Conservation (phyloP, 78 protist species). For the Ministeria vibrans region DNA sequence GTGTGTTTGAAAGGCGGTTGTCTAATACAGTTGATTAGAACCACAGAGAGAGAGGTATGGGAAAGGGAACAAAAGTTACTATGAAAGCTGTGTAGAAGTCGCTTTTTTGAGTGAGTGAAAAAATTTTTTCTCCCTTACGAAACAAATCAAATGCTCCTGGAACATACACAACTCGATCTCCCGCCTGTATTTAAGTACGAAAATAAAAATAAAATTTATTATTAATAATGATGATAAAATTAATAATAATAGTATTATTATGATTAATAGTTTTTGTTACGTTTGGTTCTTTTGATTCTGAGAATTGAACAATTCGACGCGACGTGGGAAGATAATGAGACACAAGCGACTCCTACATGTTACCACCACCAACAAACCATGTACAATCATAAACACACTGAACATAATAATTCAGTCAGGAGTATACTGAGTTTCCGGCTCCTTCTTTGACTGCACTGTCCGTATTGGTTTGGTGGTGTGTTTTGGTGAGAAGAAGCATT, state of each 20-base stretch:
- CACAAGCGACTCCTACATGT: not conserved
- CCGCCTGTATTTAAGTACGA: not conserved
- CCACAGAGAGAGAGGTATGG: not conserved
- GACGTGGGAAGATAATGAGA: constrained; percentile 18
- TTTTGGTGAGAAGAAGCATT: constrained; percentile 80
- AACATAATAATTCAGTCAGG: not conserved
- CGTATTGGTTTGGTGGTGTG: constrained; percentile 11
- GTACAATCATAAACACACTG: not conserved
- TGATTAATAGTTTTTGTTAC: not conserved
- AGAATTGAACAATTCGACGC: constrained; percentile 56
- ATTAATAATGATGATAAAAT: not conserved
- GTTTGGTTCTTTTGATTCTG: constrained; percentile 56
- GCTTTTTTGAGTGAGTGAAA: not conserved
- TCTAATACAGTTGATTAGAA: not conserved
- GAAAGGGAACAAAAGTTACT: not conserved
- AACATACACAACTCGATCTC: not conserved
- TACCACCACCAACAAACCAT: not conserved
- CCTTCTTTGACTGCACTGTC: not conserved
- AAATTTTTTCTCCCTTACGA: not conserved
- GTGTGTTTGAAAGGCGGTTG: not conserved
- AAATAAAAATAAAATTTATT: not conserved
- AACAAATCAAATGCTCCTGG: not conserved
- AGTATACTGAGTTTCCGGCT: not conserved
- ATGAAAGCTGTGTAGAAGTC: not conserved
- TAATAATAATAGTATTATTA: not conserved